Evolutionary conservation across 306 rosid genomes (phyloP).

Genomic region (Prunus kanzakura): DNA sequence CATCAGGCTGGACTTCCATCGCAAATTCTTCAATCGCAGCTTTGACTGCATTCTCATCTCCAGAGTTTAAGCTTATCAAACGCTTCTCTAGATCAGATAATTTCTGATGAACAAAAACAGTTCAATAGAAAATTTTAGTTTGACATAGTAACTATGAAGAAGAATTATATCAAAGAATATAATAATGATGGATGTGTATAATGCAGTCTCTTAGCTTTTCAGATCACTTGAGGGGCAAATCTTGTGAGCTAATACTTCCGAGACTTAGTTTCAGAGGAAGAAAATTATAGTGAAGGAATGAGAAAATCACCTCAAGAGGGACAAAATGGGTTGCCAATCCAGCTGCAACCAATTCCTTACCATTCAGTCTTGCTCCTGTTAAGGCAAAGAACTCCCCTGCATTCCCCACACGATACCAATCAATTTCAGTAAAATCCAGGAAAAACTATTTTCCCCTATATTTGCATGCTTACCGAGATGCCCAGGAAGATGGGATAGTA

Average conservation of each 20-base stretch:
- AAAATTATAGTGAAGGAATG: background rate
- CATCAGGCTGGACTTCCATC: conserved; percentile 53
- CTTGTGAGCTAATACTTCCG: background rate
- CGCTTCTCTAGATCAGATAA: conserved; percentile 69
- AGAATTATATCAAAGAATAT: background rate
- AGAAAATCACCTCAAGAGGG: conserved; percentile 64
- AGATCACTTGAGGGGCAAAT: background rate
- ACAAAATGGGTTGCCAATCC: conserved; percentile 92
- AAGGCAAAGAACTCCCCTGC: conserved; percentile 87
- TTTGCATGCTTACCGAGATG: conserved; percentile 56
- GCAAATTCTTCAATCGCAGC: conserved; percentile 79
- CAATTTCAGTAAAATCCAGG: background rate
- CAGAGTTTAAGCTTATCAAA: conserved; percentile 66
- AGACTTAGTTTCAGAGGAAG: background rate
- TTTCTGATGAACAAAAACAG: conserved; percentile 48
- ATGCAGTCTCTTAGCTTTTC: background rate
- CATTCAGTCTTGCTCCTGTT: conserved; percentile 72
- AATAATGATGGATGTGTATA: background rate
- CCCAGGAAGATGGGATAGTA: conserved; percentile 78
- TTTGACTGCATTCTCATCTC: conserved; percentile 66
- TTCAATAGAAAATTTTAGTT: background rate
- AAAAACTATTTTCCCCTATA: background rate
- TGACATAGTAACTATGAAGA: background rate
- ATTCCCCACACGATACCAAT: conserved; percentile 11
- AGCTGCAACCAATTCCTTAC: conserved; percentile 74